A percentile compares a stretch with the other conserved stretches of the same genome.
Conservation (phyloP, 768 basidiomycete species). For the Xerocomellus dryophilus region DNA sequence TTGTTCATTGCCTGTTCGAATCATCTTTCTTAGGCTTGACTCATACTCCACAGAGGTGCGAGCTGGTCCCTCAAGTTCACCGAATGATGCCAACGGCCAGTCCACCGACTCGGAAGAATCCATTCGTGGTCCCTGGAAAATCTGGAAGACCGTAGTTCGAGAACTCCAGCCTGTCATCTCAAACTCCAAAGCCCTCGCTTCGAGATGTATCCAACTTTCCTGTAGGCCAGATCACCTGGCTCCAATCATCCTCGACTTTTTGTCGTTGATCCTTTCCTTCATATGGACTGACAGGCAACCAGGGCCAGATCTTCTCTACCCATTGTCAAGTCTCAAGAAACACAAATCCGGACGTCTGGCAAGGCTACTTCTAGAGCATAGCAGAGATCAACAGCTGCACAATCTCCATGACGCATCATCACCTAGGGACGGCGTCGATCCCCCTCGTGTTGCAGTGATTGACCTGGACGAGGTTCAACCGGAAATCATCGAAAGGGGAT, state of each 20-base stretch:
- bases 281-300: neutral
- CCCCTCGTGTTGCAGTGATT: neutral
- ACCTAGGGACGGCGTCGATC: neutral
- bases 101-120: neutral
- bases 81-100: neutral
- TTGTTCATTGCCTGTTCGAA: neutral
- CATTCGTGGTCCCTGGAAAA: too few species aligned
- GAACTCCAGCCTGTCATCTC: too few species aligned
- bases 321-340: constrained; percentile 5
- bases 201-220: neutral
- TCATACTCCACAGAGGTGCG: neutral
- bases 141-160: too few species aligned
- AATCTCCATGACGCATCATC: neutral
- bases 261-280: neutral
- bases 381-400: neutral
- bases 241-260: constrained; percentile 7
- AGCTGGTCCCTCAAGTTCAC: neutral
- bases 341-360: constrained; percentile 5
- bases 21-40: neutral
- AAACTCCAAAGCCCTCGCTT: neutral
- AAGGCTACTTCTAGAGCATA: constrained; percentile 1
- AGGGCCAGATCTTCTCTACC: constrained; percentile 5
- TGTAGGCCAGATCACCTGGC: neutral
- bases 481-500: neutral
- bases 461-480: constrained; percentile 3